Percentiles rank a stretch among this genome's conserved stretches.
Conservation (phyloP, 2,329 filamentous ascomycete species). For the Aspergillus hortae region DNA sequence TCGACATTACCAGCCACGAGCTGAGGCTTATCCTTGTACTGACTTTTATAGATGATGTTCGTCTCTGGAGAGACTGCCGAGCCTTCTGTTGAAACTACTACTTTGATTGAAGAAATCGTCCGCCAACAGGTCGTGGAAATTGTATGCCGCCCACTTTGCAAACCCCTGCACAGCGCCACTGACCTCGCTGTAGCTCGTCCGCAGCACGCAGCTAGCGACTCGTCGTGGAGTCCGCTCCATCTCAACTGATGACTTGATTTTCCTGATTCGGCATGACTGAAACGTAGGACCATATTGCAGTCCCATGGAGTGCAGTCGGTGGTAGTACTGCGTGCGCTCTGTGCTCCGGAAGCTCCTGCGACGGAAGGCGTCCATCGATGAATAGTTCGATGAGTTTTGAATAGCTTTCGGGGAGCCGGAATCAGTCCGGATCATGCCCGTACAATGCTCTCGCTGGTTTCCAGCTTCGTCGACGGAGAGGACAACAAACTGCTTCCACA, state of each 20-base stretch:
- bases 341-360: too few relatives aligned
- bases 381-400: too few relatives aligned
- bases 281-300: too few relatives aligned
- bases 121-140: conserved; percentile 98
- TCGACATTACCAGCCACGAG: too few relatives aligned
- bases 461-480: too few relatives aligned
- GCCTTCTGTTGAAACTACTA: conserved; percentile 83
- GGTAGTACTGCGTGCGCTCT: too few relatives aligned
- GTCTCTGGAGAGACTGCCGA: conserved; percentile 96
- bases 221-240: conserved; percentile 90
- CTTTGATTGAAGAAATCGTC: conserved; percentile 95
- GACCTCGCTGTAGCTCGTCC: conserved; percentile 60
- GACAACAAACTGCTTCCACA: too few relatives aligned
- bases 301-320: too few relatives aligned
- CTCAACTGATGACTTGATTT: conserved; percentile 88
- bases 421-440: too few relatives aligned
- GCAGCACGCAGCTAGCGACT: conserved; percentile 85
- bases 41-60: conserved; percentile 87
- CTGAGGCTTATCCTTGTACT: conserved; percentile 20
- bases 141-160: conserved; percentile 44
- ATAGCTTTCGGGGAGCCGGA: too few relatives aligned
- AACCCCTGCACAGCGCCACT: conserved; percentile 5
- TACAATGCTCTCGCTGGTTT: too few relatives aligned
- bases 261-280: conserved; percentile 89
- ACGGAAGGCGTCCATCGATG: too few relatives aligned